A percentile compares a stretch with the other conserved stretches of the same genome.
phyloP scores from a whole-genome alignment of 1,284 basidiomycete genomes.

The Xerocomus minutiporus region DNA sequence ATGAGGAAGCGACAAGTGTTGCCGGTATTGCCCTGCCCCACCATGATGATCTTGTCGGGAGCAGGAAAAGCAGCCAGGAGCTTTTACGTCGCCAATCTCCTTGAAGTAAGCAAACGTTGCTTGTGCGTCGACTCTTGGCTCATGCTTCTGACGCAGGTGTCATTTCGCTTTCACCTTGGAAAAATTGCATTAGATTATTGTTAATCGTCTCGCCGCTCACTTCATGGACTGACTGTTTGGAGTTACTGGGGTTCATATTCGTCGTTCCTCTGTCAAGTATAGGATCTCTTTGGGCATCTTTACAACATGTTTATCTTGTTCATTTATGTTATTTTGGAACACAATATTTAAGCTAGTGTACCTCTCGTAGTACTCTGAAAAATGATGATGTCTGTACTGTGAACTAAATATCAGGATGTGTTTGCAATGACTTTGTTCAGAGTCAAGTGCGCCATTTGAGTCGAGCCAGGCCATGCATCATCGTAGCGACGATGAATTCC shows the following conservation, averaged over 20 bases:
- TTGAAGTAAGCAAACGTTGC: constrained; percentile 15
- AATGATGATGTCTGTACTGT: constrained; percentile 5
- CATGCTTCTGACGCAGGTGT: constrained; percentile 7
- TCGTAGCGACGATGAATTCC: constrained; percentile 15
- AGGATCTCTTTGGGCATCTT: constrained; percentile 35
- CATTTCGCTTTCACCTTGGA: constrained; percentile 17
- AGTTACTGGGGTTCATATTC: constrained; percentile 26
- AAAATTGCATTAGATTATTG: constrained; percentile 28
- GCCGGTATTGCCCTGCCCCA: constrained; percentile 40
- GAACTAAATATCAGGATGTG: too few species aligned
- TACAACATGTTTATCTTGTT: constrained; percentile 36
- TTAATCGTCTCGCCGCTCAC: constrained; percentile 25
- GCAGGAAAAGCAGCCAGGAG: constrained; percentile 35
- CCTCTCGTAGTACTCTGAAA: constrained; percentile 18
- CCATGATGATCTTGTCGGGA: constrained; percentile 28
- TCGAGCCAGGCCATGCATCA: not conserved
- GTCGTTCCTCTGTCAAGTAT: constrained; percentile 25
- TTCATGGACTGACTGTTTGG: constrained; percentile 32
- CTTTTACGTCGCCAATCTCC: constrained; percentile 29
- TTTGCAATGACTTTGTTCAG: too few species aligned
- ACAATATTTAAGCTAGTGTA: constrained; percentile 30
- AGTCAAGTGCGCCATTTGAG: too few species aligned
- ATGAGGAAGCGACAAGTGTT: constrained; percentile 58
- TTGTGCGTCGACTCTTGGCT: not conserved
- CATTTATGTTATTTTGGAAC: constrained; percentile 39